A percentile compares a stretch with the other conserved stretches of the same genome.
phyloP scores from a whole-genome alignment of 768 basidiomycete species.

The Chalciporus sphaerocephalus region DNA sequence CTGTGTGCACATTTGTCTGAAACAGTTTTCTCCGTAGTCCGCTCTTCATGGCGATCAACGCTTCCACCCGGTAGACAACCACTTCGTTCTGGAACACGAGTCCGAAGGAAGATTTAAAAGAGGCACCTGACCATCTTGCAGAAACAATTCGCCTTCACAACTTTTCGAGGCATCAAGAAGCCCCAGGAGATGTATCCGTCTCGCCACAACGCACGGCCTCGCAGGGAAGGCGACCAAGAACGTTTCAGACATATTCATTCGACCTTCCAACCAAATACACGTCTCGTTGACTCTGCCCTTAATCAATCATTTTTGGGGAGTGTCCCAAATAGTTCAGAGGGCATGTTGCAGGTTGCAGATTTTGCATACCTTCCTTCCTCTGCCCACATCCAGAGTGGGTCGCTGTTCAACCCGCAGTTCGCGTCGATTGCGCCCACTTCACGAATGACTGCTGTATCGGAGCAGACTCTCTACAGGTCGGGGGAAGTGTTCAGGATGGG shows the following conservation, averaged over 20 bases:
- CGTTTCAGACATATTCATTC: neutral
- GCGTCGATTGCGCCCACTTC: neutral
- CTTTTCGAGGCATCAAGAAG: neutral
- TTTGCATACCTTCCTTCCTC: neutral
- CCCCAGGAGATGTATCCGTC: slow-evolving; percentile 3
- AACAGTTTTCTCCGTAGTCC: neutral
- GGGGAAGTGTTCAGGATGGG: neutral
- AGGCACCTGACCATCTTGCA: neutral
- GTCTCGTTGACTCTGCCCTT: neutral
- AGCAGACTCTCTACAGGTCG: neutral
- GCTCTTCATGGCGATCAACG: neutral
- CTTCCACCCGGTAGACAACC: neutral
- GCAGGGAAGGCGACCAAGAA: neutral
- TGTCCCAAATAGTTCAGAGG: neutral
- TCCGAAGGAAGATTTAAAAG: slow-evolving; percentile 9
- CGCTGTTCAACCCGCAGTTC: neutral
- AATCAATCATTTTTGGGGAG: neutral
- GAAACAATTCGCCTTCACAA: neutral
- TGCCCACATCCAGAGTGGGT: neutral
- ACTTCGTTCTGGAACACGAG: slow-evolving; percentile 1
- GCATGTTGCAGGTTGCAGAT: slow-evolving; percentile 5
- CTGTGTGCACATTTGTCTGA: neutral
- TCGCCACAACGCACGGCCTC: neutral
- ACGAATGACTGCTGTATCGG: neutral
- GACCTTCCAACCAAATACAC: slow-evolving; percentile 3